These are phyloP conservation scores for Aspergillus sclerotialis DNA, from an alignment of 2,329 filamentous ascomycete genomes.

Conservation along the genomic window DNA sequence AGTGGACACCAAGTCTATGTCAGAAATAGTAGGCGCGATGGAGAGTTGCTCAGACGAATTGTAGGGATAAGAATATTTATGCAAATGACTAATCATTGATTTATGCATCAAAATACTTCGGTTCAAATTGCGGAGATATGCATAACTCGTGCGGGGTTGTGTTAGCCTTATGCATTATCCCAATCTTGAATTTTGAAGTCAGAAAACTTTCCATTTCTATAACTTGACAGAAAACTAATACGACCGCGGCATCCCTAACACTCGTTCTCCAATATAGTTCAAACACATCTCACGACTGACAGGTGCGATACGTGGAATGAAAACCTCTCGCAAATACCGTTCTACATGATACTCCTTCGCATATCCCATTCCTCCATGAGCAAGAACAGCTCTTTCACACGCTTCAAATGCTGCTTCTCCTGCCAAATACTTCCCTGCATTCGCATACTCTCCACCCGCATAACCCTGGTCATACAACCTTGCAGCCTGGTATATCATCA, in stretches of 20 bases:
- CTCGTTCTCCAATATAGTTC: slow-evolving; percentile 32
- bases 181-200: too few species aligned
- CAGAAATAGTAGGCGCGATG: too few species aligned
- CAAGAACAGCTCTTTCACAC: slow-evolving; percentile 49
- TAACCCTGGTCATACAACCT: slow-evolving; percentile 48
- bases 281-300: slow-evolving; percentile 44
- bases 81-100: too few species aligned
- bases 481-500: slow-evolving; percentile 52
- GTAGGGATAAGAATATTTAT: too few species aligned
- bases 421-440: slow-evolving; percentile 52
- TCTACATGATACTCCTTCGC: slow-evolving; percentile 55
- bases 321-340: slow-evolving; percentile 49
- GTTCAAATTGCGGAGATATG: too few species aligned
- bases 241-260: slow-evolving; percentile 28
- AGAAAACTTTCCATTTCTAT: too few species aligned
- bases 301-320: slow-evolving; percentile 52
- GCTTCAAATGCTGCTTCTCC: slow-evolving; percentile 52
- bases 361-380: slow-evolving; percentile 55
- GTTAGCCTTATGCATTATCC: too few species aligned
- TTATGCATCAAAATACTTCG: too few species aligned
- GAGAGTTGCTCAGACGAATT: too few species aligned
- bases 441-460: slow-evolving; percentile 48
- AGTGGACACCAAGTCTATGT: too few species aligned
- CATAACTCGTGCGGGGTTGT: too few species aligned
- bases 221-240: too few species aligned